Evolutionary conservation across 2,329 filamentous ascomycete species (phyloP).

Genomic region (Leptosphaerulina australis): DNA sequence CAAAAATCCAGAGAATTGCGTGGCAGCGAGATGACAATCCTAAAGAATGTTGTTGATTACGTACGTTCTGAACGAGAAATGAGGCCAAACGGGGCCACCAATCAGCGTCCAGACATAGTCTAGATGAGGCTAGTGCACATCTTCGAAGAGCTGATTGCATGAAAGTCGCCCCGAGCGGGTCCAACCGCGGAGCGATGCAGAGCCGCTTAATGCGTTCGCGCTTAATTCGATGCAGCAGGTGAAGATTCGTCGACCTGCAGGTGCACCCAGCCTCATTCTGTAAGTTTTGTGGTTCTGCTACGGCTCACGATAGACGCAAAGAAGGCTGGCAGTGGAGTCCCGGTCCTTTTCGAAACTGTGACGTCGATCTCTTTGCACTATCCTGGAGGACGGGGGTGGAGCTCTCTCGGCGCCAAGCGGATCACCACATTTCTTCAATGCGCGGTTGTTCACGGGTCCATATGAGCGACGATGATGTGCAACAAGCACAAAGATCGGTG

Average conservation of each 20-base stretch:
- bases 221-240: conserved; percentile 12
- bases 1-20: not conserved
- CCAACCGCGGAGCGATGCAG: conserved; percentile 16
- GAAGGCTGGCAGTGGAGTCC: conserved; percentile 11
- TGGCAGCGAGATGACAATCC: conserved; percentile 9
- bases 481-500: conserved; percentile 7
- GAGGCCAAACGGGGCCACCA: conserved; percentile 11
- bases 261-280: conserved; percentile 15
- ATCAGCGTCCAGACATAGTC: conserved; percentile 4
- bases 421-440: conserved; percentile 20
- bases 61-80: conserved; percentile 4
- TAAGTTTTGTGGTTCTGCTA: conserved; percentile 11
- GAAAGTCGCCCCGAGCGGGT: conserved; percentile 15
- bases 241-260: conserved; percentile 17
- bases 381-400: conserved; percentile 19
- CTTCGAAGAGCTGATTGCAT: conserved; percentile 7
- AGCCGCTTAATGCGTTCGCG: conserved; percentile 19
- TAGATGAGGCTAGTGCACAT: conserved; percentile 3
- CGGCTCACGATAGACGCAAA: conserved; percentile 10
- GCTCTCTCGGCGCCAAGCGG: conserved; percentile 19
- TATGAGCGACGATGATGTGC: conserved; percentile 4
- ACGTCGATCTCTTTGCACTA: conserved; percentile 17
- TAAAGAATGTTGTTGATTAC: conserved; percentile 9
- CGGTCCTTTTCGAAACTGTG: conserved; percentile 12
- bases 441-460: conserved; percentile 9